These are phyloP conservation scores for Cystofilobasidium macerans DNA, from an alignment of 768 basidiomycete genomes.

Conservation along the genomic window DNA sequence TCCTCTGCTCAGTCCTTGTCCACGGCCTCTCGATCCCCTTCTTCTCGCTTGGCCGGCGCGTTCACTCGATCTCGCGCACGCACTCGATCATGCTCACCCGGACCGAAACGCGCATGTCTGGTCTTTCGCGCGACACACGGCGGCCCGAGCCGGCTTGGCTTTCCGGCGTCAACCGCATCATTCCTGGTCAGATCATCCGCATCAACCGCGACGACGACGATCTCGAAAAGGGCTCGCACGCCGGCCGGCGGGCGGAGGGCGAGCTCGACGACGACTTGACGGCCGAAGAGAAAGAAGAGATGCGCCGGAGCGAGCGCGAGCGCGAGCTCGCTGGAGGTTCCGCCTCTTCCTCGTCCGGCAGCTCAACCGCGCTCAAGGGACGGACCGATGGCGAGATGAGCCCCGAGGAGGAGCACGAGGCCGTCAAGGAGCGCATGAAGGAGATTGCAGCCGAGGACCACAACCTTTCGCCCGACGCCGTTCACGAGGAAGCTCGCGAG, in stretches of 20 bases:
- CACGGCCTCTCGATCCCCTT: constrained; percentile 84
- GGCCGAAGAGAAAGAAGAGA: constrained; percentile 1
- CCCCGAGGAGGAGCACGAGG: neutral
- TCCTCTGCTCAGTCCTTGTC: constrained; percentile 70
- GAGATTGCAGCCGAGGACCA: neutral
- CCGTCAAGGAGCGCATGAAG: neutral
- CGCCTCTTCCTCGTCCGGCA: neutral
- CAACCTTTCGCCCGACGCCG: neutral
- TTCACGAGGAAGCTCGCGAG: constrained; percentile 4
- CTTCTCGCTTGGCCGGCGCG: constrained; percentile 81
- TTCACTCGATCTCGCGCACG: constrained; percentile 82
- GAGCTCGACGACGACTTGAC: constrained; percentile 6
- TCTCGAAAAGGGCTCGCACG: neutral
- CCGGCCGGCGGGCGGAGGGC: neutral
- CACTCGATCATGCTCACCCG: constrained; percentile 51
- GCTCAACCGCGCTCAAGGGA: neutral
- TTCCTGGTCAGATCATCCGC: constrained; percentile 62
- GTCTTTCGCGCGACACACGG: neutral
- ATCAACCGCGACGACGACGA: constrained; percentile 63
- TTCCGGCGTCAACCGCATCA: constrained; percentile 58
- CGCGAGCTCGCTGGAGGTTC: neutral
- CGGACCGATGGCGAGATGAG: neutral
- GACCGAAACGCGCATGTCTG: constrained; percentile 45
- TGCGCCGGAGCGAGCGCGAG: constrained; percentile 2
- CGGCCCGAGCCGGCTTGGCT: constrained; percentile 66